These are phyloP conservation scores for Sporisorium scitamineum DNA, from an alignment of 1,284 basidiomycete species.

Conservation along the genomic window DNA sequence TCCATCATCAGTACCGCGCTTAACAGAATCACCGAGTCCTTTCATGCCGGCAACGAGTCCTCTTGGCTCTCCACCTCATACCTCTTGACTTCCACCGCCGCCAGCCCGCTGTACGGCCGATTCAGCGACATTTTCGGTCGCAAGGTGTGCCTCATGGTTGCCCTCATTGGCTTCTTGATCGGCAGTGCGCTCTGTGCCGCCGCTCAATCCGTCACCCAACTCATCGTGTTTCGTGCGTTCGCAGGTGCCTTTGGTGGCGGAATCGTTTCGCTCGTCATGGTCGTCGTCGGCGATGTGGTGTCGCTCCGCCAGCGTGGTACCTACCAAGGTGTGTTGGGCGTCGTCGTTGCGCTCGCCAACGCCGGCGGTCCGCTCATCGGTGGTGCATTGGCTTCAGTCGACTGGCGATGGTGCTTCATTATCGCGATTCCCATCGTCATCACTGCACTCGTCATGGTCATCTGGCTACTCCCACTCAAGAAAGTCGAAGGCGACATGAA, in stretches of 20 bases:
- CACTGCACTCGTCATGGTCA: slow-evolving; percentile 32
- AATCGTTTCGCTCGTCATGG: slow-evolving; percentile 76
- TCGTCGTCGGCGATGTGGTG: slow-evolving; percentile 57
- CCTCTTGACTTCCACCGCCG: slow-evolving; percentile 69
- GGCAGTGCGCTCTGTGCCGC: slow-evolving; percentile 69
- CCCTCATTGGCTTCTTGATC: slow-evolving; percentile 74
- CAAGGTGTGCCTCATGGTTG: slow-evolving; percentile 77
- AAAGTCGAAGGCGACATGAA: slow-evolving; percentile 46
- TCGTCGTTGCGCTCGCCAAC: slow-evolving; percentile 53
- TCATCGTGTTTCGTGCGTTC: slow-evolving; percentile 79
- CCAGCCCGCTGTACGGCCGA: slow-evolving; percentile 67
- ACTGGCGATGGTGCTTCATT: slow-evolving; percentile 52
- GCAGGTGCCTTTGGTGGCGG: slow-evolving; percentile 79
- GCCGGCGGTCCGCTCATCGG: slow-evolving; percentile 55
- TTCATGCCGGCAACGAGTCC: slow-evolving; percentile 69
- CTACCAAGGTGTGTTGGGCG: slow-evolving; percentile 58
- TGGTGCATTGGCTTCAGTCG: slow-evolving; percentile 44
- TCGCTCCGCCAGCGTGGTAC: slow-evolving; percentile 54
- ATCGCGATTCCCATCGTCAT: slow-evolving; percentile 42
- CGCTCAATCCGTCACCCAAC: slow-evolving; percentile 73
- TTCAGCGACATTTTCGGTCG: slow-evolving; percentile 79
- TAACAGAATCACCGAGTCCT: slow-evolving; percentile 60
- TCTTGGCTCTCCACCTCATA: slow-evolving; percentile 71
- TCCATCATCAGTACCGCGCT: slow-evolving; percentile 69
- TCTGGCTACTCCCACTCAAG: slow-evolving; percentile 49